A percentile compares a stretch with the other conserved stretches of the same genome.
These are phyloP conservation scores for Pilatotrama ljubarskyi DNA, from an alignment of 768 basidiomycete species.

Conservation along the genomic window DNA sequence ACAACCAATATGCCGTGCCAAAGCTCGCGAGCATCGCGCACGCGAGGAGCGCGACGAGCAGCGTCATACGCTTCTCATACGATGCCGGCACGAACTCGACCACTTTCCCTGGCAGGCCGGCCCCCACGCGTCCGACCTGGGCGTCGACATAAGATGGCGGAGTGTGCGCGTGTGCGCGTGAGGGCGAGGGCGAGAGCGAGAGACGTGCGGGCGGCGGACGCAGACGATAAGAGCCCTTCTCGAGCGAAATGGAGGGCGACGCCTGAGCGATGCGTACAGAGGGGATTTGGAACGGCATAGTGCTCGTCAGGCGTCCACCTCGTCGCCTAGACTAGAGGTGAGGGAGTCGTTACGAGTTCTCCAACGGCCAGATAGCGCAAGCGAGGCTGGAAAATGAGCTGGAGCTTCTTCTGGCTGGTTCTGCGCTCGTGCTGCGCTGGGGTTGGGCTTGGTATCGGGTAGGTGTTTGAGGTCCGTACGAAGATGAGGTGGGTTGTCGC, in stretches of 20 bases:
- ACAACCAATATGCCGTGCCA: slow-evolving; percentile 62
- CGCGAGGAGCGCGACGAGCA: slow-evolving; percentile 48
- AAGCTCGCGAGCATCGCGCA: slow-evolving; percentile 55
- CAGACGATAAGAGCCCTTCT: slow-evolving; percentile 68
- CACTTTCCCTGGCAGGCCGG: background rate
- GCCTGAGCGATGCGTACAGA: slow-evolving; percentile 27
- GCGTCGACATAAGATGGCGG: background rate
- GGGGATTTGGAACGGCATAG: slow-evolving; percentile 27
- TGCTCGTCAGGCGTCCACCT: no score
- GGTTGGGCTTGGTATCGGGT: no score
- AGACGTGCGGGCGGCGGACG: slow-evolving; percentile 39
- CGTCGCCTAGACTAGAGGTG: no score
- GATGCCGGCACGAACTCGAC: slow-evolving; percentile 8
- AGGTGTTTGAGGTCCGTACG: no score
- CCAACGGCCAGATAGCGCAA: no score
- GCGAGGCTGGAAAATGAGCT: no score
- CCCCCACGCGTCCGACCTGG: background rate
- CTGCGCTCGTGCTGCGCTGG: no score
- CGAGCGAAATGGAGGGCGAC: slow-evolving; percentile 66
- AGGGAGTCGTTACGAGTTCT: no score
- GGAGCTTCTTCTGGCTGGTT: no score
- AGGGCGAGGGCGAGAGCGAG: background rate
- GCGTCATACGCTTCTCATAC: slow-evolving; percentile 40
- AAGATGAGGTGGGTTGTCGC: no score
- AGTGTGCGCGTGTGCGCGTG: no score